Base-by-base conservation (phyloP, 73 alveolate genomes). In the Uronychia setigera region DNA sequence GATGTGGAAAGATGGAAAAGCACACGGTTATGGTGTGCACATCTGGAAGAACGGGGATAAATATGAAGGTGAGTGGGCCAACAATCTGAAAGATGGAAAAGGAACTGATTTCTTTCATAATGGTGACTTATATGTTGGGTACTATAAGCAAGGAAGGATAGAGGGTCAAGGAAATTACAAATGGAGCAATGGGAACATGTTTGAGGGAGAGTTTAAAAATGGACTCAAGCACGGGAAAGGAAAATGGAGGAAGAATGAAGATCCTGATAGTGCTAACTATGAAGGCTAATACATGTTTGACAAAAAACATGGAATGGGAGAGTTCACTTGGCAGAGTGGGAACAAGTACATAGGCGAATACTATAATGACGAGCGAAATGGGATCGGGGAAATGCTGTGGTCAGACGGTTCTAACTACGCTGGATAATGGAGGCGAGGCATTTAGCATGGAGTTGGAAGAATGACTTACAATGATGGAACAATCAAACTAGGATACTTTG, bases 51-150 rank as follows among this genome's bases (percentile, higher is more conserved):
- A 88, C 33, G 94, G 94, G 14, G 98, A 94, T 76, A 80, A 74
- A 58, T 94, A 91, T 86, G 95, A 86, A 29, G 98, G 98, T 33
- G 98, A 94, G 35, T 94, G 94, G 91, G 60, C 77, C 74, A 32
- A 84, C 74, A 86, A 91, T 1, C 77, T 91, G 57, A 94, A 94
- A 87, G 95, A 94, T 88, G 98, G 98, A 1, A 87, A 86, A 76
- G 98, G 98, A 0, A 60, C 81, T 33, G 98, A 93, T 59, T 29
- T 67, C 33, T 93, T 93, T 60, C 67, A 74, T 31, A 93, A 92
- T 78, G 96, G 96, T 25, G 98, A 93, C 67, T 76, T 59, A 9
- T 93, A 93, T 60, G 90, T 89, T 0, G 98, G 98, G 0, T 80
- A 87, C 11, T 93, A 86, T 88, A 67, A 86, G 14, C 75, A 84